Conservation (phyloP, 805 yeast species). For the Candida ipomoeae region DNA sequence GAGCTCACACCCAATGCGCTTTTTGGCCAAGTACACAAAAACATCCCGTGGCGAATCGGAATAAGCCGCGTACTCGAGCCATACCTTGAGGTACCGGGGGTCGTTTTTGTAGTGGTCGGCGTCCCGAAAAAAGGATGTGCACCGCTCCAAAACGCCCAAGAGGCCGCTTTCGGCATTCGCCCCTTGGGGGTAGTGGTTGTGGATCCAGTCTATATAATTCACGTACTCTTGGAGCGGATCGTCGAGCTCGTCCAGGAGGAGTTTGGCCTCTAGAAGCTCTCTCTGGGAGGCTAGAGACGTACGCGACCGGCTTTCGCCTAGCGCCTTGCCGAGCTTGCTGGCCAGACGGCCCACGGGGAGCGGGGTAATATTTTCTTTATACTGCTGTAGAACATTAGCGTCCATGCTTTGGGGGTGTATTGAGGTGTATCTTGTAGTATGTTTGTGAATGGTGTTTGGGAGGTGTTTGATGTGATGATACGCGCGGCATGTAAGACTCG, state of each 20-base stretch:
- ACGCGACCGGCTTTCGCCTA: conserved; percentile 18
- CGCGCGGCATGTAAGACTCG: neutral
- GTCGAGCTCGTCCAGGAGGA: conserved; percentile 52
- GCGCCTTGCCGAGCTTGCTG: conserved; percentile 44
- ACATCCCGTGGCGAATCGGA: conserved; percentile 68
- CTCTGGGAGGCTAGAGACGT: conserved; percentile 26
- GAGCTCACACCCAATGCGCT: conserved; percentile 63
- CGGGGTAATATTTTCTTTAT: conserved; percentile 77
- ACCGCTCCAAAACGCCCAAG: conserved; percentile 59
- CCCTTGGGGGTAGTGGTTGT: conserved; percentile 58
- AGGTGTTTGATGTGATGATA: neutral
- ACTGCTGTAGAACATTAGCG: conserved; percentile 30
- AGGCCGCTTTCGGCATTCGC: conserved; percentile 61
- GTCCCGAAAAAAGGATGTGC: conserved; percentile 66
- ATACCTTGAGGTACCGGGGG: conserved; percentile 70
- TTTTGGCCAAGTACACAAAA: conserved; percentile 64
- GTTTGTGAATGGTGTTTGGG: neutral
- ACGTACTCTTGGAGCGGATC: conserved; percentile 78
- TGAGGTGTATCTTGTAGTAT: too few relatives aligned
- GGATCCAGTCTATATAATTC: conserved; percentile 75
- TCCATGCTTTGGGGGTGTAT: conserved; percentile 13
- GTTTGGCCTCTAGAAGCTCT: conserved; percentile 25
- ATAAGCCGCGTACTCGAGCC: conserved; percentile 73
- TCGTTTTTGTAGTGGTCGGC: conserved; percentile 71
- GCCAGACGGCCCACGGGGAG: conserved; percentile 68